Evolutionary conservation across 164 flowering plant genomes (phyloP).

Genomic region (Vitis cinerea): DNA sequence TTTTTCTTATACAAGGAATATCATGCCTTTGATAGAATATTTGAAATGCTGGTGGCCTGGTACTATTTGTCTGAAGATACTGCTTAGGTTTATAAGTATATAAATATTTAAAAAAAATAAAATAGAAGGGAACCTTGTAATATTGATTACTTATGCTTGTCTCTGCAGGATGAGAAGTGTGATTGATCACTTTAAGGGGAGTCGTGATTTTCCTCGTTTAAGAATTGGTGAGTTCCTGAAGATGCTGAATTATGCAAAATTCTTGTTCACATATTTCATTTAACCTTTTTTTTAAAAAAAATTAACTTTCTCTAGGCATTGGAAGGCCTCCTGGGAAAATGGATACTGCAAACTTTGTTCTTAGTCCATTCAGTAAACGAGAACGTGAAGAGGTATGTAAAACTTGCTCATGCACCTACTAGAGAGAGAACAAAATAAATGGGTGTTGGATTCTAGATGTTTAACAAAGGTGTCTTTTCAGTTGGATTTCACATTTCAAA

Average conservation of each 20-base stretch:
- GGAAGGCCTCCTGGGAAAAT: constrained; percentile 96
- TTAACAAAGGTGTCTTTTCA: constrained; percentile 22
- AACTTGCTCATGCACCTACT: not conserved
- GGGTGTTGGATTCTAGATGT: not conserved
- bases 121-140: not conserved
- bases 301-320: constrained; percentile 52
- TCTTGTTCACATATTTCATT: not conserved
- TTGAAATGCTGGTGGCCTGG: not conserved
- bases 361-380: constrained; percentile 70
- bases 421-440: not conserved
- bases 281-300: not conserved
- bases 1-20: not conserved
- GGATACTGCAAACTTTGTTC: constrained; percentile 69
- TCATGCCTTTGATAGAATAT: not conserved
- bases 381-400: constrained; percentile 78
- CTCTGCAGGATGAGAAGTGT: constrained; percentile 81
- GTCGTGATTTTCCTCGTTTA: constrained; percentile 81
- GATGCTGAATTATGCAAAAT: not conserved
- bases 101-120: no score
- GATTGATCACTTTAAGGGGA: constrained; percentile 74
- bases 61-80: not conserved
- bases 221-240: constrained; percentile 56
- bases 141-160: not conserved
- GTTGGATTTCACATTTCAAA: constrained; percentile 75
- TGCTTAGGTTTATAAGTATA: not conserved